Base-by-base conservation (phyloP, 2,329 filamentous ascomycete genomes). In the Bipolaris cookei region DNA sequence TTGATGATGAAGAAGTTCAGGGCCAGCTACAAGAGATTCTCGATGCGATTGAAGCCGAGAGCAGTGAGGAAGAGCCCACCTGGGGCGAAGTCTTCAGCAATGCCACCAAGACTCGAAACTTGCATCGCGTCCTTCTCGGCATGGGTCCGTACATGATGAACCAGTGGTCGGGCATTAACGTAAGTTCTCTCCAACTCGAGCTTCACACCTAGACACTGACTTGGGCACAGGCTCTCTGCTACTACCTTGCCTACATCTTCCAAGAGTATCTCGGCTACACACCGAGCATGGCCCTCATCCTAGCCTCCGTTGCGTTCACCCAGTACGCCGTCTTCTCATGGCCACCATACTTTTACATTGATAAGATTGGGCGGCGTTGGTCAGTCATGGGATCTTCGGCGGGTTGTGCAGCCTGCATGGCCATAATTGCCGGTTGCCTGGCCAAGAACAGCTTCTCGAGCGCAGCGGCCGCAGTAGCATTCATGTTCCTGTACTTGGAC, bases 281-380 rank as follows among this genome's bases (percentile, higher is more conserved):
- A 3, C 62, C 65, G 11, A 61, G 65, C 28, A 62, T 71, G 43
- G 76, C 66, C 2, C 62, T 70, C 1, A 70, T 72, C 35, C 59
- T 71, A 8, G 70, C 75, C 11, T 75, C 76, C 13, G 80, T 79
- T 11, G 80, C 79, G 3, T 78, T 73, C 13, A 74, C 79, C 23
- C 77, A 78, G 41, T 80, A 80, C 58, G 73, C 80, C 11, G 51
- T 80, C 20, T 79, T 79, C 58, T 71, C 75, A 2, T 78, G 62
- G 57, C 69, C 67, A 42, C 76, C 63, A 46, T 81, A 70, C 68
- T 78, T 80, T 43, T 71, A 80, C n/a, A 78, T 82, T 53, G 80
- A 82, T 54, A 69, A 77, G 3, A 80, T 75, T 57, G 80, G 80
- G 1, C 76, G 80, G 4, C 71, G 80, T 14, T 62, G 56, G 61